Evolutionary conservation across 352 stramenopile genomes (phyloP).

Genomic region (Pythium utonaiense): DNA sequence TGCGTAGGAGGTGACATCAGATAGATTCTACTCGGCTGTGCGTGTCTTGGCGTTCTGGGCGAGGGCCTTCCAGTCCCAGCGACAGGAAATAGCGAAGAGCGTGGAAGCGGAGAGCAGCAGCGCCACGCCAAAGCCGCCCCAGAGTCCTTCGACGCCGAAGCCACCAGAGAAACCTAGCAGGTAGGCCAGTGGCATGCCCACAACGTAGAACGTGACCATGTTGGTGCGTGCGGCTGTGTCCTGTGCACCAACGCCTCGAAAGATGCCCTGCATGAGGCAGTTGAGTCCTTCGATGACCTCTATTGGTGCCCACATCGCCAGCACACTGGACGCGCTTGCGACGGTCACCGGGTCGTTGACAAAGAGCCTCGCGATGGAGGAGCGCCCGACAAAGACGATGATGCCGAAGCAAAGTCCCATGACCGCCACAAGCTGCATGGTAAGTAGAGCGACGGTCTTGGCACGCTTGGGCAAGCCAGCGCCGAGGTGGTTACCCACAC

Average conservation of each 20-base stretch:
- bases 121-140: constrained; percentile 67
- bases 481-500: constrained; percentile 74
- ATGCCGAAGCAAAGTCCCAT: constrained; percentile 32
- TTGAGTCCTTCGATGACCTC: constrained; percentile 80
- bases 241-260: constrained; percentile 61
- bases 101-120: constrained; percentile 32
- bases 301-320: constrained; percentile 65
- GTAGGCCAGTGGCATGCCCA: constrained; percentile 66
- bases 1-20: not conserved
- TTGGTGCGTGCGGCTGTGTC: constrained; percentile 68
- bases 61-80: constrained; percentile 41
- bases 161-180: constrained; percentile 49
- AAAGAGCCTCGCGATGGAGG: constrained; percentile 42
- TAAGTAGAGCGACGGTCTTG: constrained; percentile 43
- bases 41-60: constrained; percentile 29
- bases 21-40: constrained; percentile 15
- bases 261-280: constrained; percentile 68
- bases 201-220: constrained; percentile 66
- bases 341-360: constrained; percentile 40
- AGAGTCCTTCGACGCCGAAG: constrained; percentile 65
- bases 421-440: constrained; percentile 27
- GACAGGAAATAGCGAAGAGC: constrained; percentile 27
- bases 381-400: constrained; percentile 41
- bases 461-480: constrained; percentile 60
- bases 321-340: constrained; percentile 33